phyloP scores from a whole-genome alignment of 345 rosid species.

The Streptanthus diversifolius region DNA sequence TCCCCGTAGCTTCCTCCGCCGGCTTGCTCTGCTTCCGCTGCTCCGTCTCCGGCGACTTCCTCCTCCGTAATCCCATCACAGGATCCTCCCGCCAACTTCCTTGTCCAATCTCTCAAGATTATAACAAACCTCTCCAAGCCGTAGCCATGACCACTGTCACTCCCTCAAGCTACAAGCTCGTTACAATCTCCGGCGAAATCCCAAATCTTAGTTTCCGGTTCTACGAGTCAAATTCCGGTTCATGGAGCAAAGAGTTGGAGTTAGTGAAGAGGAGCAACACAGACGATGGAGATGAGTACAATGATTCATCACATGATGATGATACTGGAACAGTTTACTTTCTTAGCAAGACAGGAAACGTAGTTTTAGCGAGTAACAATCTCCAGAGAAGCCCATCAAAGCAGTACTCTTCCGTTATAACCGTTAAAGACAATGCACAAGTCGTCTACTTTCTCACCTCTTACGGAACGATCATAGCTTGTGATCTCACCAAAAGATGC shows the following conservation, averaged over 20 bases:
- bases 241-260: slow-evolving; percentile 45
- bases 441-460: slow-evolving; percentile 70
- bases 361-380: slow-evolving; percentile 50
- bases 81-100: slow-evolving; percentile 55
- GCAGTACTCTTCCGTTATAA: slow-evolving; percentile 72
- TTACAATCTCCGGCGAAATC: slow-evolving; percentile 61
- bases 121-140: slow-evolving; percentile 53
- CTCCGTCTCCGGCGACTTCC: slow-evolving; percentile 41
- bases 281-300: slow-evolving; percentile 30
- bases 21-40: slow-evolving; percentile 66
- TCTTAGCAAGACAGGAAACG: slow-evolving; percentile 75
- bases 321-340: slow-evolving; percentile 59
- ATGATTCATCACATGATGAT: slow-evolving; percentile 31
- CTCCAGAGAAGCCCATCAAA: slow-evolving; percentile 85
- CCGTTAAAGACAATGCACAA: slow-evolving; percentile 47
- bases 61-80: slow-evolving; percentile 62
- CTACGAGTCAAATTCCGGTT: slow-evolving; percentile 45
- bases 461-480: slow-evolving; percentile 59
- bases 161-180: slow-evolving; percentile 47
- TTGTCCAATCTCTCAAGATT: slow-evolving; percentile 22
- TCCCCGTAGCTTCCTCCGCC: slow-evolving; percentile 78
- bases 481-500: slow-evolving; percentile 48
- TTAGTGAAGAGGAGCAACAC: slow-evolving; percentile 42
- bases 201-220: slow-evolving; percentile 50
- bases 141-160: slow-evolving; percentile 50